Evolutionary conservation across 2,329 filamentous ascomycete species (phyloP).

Genomic region (Aspergillus niger): DNA sequence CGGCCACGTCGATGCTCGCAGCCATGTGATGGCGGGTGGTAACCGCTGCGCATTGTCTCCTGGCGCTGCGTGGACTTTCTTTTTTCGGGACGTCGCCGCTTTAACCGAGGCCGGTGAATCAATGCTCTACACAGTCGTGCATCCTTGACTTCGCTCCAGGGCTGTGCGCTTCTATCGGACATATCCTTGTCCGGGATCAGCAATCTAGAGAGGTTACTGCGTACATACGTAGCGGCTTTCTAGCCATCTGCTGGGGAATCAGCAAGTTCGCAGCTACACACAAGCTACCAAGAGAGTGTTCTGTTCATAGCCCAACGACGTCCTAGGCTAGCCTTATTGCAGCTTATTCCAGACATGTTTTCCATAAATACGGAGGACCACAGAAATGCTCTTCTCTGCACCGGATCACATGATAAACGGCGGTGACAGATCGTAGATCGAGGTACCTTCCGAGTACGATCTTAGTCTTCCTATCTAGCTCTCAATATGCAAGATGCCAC

Average conservation of each 20-base stretch:
- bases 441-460: background rate
- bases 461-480: background rate
- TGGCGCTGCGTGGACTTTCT: constrained; percentile 3
- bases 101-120: background rate
- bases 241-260: no score
- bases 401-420: constrained; percentile 5
- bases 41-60: background rate
- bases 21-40: constrained; percentile 19
- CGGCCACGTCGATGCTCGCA: constrained; percentile 22
- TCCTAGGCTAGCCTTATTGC: background rate
- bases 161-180: background rate
- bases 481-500: background rate
- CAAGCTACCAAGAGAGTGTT: background rate
- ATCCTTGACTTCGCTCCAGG: background rate
- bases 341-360: background rate
- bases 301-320: background rate
- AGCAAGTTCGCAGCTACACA: background rate
- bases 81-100: background rate
- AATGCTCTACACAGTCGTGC: background rate
- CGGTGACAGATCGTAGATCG: constrained; percentile 1
- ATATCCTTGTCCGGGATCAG: background rate
- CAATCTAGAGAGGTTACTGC: background rate
- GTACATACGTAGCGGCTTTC: no score
- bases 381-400: background rate
- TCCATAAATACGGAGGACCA: background rate